Base-by-base conservation (phyloP, 257 asterid species). In the Fraxinus americana region DNA sequence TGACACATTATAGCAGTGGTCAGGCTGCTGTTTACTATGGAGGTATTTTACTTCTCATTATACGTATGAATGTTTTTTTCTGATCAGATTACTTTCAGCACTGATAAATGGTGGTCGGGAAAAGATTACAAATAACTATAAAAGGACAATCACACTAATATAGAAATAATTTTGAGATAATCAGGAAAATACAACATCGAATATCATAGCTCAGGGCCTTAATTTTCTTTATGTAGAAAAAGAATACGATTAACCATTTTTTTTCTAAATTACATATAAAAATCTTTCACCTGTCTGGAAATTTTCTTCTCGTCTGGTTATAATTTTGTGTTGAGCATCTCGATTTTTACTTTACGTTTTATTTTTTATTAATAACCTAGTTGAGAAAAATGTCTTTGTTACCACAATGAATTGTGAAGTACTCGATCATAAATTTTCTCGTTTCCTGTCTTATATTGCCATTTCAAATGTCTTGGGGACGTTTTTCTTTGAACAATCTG, bases 1-100 rank as follows among this genome's bases (percentile, higher is more conserved):
- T 95, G 32, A 91, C 96, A 41, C 99, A 95, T 83, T 95, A 95
- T 34, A 88, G 98, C 82, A 95, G 99, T 75, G 98, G 97, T 57
- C 99, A 95, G 81, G 92, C 98, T 66, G 99, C 97, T 23, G 83
- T 95, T 23, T 95, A 95, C 70, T 95, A 84, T 68, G 98, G 97
- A 82, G 98, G 99, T 92, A 87, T 48, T 36, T 9, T 63, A 13
- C 65, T 34, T 27, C 43, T 17, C 39, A 36, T 75, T 38, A 30
- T 61, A 4, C 41, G 14, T 14, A 17, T 59, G 16, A 19, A 16
- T 35, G 3, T 32, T 34, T 23, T 50, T 43, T 61, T 27, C 35
- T 59, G 19, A 9, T 17, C 5, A 36, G 5, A 57, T 78, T 12
- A 43, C 50, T 43, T 43, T 43, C 50, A 13, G 38, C 66, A 25